Base-by-base conservation (phyloP, 2,329 filamentous ascomycete genomes). In the Paecilomyces variotii region DNA sequence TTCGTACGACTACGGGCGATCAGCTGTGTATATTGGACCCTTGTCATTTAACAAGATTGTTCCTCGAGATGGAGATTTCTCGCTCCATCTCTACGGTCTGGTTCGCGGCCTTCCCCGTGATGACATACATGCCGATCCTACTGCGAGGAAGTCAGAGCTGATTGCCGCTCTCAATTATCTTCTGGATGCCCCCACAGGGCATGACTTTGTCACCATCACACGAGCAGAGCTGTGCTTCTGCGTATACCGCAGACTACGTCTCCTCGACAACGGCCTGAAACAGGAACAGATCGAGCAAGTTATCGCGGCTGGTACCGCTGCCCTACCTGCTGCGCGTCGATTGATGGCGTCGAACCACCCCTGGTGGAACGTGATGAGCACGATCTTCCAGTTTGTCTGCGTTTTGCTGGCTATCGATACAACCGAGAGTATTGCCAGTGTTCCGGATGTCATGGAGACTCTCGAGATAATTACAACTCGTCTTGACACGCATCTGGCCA, bases 331-430 rank as follows among this genome's bases (percentile, higher is more conserved):
- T 3, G 70, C 75, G 4, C 64, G 64, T 4, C 66, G 66, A 24
- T 60, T 77, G 2, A 67, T 73, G 2, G 66, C 69, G n/a, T 66
- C 66, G 50, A 64, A 68, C 6, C 69, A 66, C 19, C 74, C 74
- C 3, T 78, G 76, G 76, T 79, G 76, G 76, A 78, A 77, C 59
- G 67, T 77, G 1, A 62, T 78, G 1, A 71, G 72, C 54, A 72
- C 72, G 0, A 68, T 72, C 0, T 79, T 79, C 54, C 76, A 78
- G 59, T 77, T 76, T 50, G 65, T 76, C 9, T 78, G 75, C 60
- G 70, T 75, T 28, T 64, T 74, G 3, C 67, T 79, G 11, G 74
- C 74, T 2, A 71, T 78, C 25, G 73, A 75, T 53, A 76, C 74
- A 2, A 67, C 69, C 0, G 68, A 70, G 14, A 73, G 69, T 57